Evolutionary conservation across 2,329 filamentous ascomycete species (phyloP).

Genomic region (Scolecobasidium constrictum): DNA sequence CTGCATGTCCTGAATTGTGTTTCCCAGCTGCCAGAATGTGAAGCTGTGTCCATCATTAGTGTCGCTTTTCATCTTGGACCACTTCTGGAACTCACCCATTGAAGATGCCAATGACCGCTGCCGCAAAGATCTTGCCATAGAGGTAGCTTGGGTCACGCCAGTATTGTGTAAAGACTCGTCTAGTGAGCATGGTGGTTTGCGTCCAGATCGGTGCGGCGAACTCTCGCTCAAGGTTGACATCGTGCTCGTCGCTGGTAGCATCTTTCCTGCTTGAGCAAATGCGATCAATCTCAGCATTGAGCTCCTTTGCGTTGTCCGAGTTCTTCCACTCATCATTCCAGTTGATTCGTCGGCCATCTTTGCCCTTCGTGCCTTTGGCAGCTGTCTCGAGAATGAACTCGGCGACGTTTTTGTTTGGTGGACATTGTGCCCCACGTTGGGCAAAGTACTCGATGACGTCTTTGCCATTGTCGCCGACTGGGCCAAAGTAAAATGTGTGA

Average conservation of each 20-base stretch:
- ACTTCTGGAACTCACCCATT: slow-evolving; percentile 42
- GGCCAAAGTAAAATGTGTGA: slow-evolving; percentile 37
- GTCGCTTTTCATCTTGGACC: slow-evolving; percentile 10
- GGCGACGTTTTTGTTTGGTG: slow-evolving; percentile 56
- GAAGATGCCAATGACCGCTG: slow-evolving; percentile 63
- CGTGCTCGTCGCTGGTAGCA: slow-evolving; percentile 49
- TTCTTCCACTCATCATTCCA: slow-evolving; percentile 68
- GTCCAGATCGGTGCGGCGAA: slow-evolving; percentile 30
- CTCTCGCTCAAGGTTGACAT: slow-evolving; percentile 24
- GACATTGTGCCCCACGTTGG: slow-evolving; percentile 50
- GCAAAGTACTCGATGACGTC: slow-evolving; percentile 45
- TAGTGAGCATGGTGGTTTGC: slow-evolving; percentile 24
- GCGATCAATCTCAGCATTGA: slow-evolving; percentile 54
- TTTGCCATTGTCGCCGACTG: slow-evolving; percentile 31
- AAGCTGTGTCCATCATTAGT: slow-evolving; percentile 23
- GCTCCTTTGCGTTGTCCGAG: slow-evolving; percentile 47
- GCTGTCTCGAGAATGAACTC: slow-evolving; percentile 59
- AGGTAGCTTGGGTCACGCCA: slow-evolving; percentile 35
- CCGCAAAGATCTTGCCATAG: slow-evolving; percentile 48
- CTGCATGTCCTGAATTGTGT: slow-evolving; percentile 30
- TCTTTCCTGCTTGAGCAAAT: slow-evolving; percentile 39
- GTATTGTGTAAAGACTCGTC: slow-evolving; percentile 34
- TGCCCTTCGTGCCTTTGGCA: slow-evolving; percentile 21
- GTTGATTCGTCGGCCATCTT: slow-evolving; percentile 39
- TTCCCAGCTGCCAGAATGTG: slow-evolving; percentile 30